A percentile compares a stretch with the other conserved stretches of the same genome.
Conservation (phyloP, 768 basidiomycete species). For the Termitomyces sp. region DNA sequence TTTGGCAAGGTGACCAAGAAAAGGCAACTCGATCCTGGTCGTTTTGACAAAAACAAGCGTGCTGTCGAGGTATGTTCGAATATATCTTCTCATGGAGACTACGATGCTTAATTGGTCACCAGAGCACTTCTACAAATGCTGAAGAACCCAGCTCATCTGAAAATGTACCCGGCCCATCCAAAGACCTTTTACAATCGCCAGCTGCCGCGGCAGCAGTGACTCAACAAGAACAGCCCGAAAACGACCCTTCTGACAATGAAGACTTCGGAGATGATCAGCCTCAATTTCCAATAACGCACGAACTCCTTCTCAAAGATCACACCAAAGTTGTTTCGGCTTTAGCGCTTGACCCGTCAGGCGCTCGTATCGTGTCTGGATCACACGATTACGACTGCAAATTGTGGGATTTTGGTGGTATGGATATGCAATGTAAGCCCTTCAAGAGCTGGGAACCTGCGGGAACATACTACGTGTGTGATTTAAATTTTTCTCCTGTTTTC, state of each 20-base stretch:
- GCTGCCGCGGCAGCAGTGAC: slow-evolving; percentile 15
- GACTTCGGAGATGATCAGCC: slow-evolving; percentile 43
- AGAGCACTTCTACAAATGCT: neutral
- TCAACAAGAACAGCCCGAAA: slow-evolving; percentile 44
- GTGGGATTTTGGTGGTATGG: slow-evolving; percentile 99
- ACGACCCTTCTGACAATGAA: slow-evolving; percentile 46
- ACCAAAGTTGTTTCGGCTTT: slow-evolving; percentile 93
- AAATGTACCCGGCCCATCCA: slow-evolving; percentile 14
- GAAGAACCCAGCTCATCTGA: neutral
- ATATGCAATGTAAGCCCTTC: slow-evolving; percentile 84
- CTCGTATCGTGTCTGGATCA: slow-evolving; percentile 84
- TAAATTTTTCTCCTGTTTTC: slow-evolving; percentile 7
- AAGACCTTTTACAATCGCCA: slow-evolving; percentile 11
- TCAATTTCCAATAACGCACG: slow-evolving; percentile 84
- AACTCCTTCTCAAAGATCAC: slow-evolving; percentile 90
- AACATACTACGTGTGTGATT: slow-evolving; percentile 71
- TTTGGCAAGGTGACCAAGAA: slow-evolving; percentile 74
- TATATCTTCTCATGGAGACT: neutral
- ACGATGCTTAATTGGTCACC: neutral
- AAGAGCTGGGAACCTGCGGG: slow-evolving; percentile 94
- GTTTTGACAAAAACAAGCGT: slow-evolving; percentile 74
- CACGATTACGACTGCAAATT: slow-evolving; percentile 98
- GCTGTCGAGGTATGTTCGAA: slow-evolving; percentile 33
- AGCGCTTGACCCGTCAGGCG: slow-evolving; percentile 89
- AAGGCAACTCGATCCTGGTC: slow-evolving; percentile 63